A percentile compares a stretch with the other conserved stretches of the same genome.
Evolutionary conservation across 1,284 basidiomycete genomes (phyloP).

Genomic region (Tranzscheliella williamsii): DNA sequence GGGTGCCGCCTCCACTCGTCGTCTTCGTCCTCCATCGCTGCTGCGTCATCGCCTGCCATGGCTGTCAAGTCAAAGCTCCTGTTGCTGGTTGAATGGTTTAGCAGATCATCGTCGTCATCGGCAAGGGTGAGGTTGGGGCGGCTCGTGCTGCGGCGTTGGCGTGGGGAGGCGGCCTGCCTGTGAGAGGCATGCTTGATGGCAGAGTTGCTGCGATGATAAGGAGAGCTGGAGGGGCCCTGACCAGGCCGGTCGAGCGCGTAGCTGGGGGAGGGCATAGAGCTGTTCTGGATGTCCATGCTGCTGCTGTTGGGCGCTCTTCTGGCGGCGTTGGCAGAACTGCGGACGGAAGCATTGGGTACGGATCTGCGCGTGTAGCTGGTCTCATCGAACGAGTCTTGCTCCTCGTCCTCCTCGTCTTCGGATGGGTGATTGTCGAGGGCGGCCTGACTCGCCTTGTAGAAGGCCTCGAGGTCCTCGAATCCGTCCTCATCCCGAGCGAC

Average conservation of each 20-base stretch:
- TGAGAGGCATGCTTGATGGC: neutral
- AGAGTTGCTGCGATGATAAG: neutral
- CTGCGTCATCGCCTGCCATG: constrained; percentile 44
- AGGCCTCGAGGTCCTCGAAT: constrained; percentile 52
- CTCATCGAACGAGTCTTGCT: constrained; percentile 59
- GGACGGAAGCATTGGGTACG: neutral
- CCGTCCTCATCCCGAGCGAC: constrained; percentile 71
- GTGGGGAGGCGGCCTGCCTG: neutral
- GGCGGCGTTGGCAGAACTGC: neutral
- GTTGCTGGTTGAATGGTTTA: constrained; percentile 35
- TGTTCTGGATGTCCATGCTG: constrained; percentile 43
- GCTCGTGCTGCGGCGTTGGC: neutral
- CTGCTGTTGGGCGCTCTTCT: constrained; percentile 13
- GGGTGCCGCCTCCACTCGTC: constrained; percentile 8
- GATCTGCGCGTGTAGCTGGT: constrained; percentile 11
- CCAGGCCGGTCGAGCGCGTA: constrained; percentile 16
- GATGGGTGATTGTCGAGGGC: constrained; percentile 47
- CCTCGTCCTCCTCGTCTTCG: constrained; percentile 61
- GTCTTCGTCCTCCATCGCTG: constrained; percentile 39
- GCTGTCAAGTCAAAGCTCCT: constrained; percentile 42
- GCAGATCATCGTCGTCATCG: constrained; percentile 59
- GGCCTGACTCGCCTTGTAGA: constrained; percentile 54
- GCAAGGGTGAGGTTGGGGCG: constrained; percentile 18
- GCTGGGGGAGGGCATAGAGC: constrained; percentile 33
- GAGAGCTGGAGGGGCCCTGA: constrained; percentile 9